Evolutionary conservation across 345 rosid genomes (phyloP).

Genomic region (Pistacia integerrima): DNA sequence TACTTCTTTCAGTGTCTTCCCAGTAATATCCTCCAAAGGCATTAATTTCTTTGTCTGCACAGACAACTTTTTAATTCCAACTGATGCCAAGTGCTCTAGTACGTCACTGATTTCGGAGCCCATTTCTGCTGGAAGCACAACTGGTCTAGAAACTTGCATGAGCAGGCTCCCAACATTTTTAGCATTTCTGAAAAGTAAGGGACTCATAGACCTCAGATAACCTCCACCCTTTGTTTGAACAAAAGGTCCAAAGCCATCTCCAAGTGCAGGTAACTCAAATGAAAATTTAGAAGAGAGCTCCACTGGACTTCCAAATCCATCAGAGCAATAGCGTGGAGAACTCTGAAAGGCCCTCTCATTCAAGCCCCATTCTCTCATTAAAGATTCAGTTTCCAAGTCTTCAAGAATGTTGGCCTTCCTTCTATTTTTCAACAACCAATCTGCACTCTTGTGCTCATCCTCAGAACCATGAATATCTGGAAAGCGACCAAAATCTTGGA

Average conservation of each 20-base stretch:
- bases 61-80: slow-evolving; percentile 48
- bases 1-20: slow-evolving; percentile 57
- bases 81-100: slow-evolving; percentile 49
- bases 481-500: slow-evolving; percentile 42
- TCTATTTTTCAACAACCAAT: slow-evolving; percentile 41
- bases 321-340: slow-evolving; percentile 42
- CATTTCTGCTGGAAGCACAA: slow-evolving; percentile 58
- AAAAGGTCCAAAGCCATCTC: slow-evolving; percentile 51
- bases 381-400: slow-evolving; percentile 71
- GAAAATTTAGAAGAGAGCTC: slow-evolving; percentile 42
- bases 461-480: slow-evolving; percentile 34
- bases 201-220: slow-evolving; percentile 58
- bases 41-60: slow-evolving; percentile 41
- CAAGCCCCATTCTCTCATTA: slow-evolving; percentile 62
- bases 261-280: slow-evolving; percentile 44
- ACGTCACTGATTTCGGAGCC: slow-evolving; percentile 56
- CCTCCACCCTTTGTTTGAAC: slow-evolving; percentile 52
- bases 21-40: slow-evolving; percentile 72
- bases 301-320: slow-evolving; percentile 91
- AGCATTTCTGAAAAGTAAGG: slow-evolving; percentile 44
- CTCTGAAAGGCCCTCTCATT: slow-evolving; percentile 51
- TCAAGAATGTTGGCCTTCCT: slow-evolving; percentile 57
- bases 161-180: slow-evolving; percentile 50
- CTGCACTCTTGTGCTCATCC: slow-evolving; percentile 38
- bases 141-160: slow-evolving; percentile 64